Evolutionary conservation across 441 rosid species (phyloP).

Genomic region (Populus hybrid): DNA sequence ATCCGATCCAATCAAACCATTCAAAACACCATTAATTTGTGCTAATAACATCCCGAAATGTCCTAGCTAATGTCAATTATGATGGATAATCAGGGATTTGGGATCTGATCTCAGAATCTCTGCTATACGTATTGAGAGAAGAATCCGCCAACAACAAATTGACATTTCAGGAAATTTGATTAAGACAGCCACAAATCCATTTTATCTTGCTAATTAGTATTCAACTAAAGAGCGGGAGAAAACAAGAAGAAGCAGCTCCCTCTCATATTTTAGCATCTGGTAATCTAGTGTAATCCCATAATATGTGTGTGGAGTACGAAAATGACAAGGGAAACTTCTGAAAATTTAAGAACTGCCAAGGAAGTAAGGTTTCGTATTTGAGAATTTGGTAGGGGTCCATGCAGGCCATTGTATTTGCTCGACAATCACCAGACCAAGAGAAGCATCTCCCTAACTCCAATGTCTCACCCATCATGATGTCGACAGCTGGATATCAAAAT

Average conservation of each 20-base stretch:
- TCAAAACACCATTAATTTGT: too few species aligned
- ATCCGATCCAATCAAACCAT: too few species aligned
- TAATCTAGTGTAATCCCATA: background rate
- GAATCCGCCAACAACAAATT: background rate
- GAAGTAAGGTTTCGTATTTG: constrained; percentile 4
- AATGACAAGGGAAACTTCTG: constrained; percentile 41
- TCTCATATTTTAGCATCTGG: background rate
- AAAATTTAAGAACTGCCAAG: constrained; percentile 19
- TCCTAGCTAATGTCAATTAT: background rate
- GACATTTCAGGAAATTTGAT: background rate
- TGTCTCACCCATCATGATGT: constrained; percentile 11
- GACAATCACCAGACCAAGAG: constrained; percentile 23
- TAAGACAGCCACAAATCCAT: background rate
- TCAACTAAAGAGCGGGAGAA: background rate
- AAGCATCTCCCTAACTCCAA: constrained; percentile 12
- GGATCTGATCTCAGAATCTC: background rate
- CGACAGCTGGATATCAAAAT: constrained; percentile 18
- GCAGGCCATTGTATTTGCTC: constrained; percentile 8
- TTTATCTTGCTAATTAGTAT: background rate
- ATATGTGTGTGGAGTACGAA: constrained; percentile 14
- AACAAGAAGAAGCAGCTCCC: background rate
- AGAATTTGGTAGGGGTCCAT: constrained; percentile 20
- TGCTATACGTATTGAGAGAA: background rate
- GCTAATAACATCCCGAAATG: too few species aligned
- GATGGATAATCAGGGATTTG: background rate